A percentile compares a stretch with the other conserved stretches of the same genome.
These are phyloP conservation scores for Tuber aestivum DNA, from an alignment of 495 filamentous ascomycete genomes.

Conservation along the genomic window DNA sequence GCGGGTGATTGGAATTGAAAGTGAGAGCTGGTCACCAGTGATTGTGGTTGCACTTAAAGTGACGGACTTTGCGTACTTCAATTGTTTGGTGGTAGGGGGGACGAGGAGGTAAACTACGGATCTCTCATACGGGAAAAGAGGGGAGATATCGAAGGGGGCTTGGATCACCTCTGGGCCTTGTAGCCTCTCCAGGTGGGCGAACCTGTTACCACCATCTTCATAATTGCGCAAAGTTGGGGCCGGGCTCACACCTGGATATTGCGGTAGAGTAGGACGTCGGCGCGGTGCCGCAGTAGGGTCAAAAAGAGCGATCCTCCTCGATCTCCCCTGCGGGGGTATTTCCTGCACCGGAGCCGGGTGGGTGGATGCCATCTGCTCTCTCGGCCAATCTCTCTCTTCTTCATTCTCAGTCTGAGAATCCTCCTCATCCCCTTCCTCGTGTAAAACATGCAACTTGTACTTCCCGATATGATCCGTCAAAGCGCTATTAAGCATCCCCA, in stretches of 20 bases:
- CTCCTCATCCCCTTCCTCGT: conserved; percentile 43
- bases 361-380: conserved; percentile 44
- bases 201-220: conserved; percentile 41
- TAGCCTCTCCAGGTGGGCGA: conserved; percentile 50
- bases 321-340: conserved; percentile 13
- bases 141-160: conserved; percentile 56
- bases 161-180: conserved; percentile 54
- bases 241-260: conserved; percentile 39
- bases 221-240: conserved; percentile 45
- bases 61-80: conserved; percentile 52
- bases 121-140: conserved; percentile 58
- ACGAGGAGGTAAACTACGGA: conserved; percentile 59
- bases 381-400: conserved; percentile 56
- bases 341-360: not conserved
- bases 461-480: conserved; percentile 56
- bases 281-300: conserved; percentile 19
- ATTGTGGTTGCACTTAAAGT: conserved; percentile 53
- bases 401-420: conserved; percentile 44
- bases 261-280: conserved; percentile 51
- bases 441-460: conserved; percentile 57
- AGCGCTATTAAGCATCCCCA: conserved; percentile 63
- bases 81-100: conserved; percentile 44
- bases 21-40: conserved; percentile 52
- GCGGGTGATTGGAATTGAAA: conserved; percentile 56
- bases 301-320: conserved; percentile 15